Evolutionary conservation across 2,329 filamentous ascomycete species (phyloP), one percentile per base, ranked within the genome.

Genomic region (Bipolaris zeicola): DNA sequence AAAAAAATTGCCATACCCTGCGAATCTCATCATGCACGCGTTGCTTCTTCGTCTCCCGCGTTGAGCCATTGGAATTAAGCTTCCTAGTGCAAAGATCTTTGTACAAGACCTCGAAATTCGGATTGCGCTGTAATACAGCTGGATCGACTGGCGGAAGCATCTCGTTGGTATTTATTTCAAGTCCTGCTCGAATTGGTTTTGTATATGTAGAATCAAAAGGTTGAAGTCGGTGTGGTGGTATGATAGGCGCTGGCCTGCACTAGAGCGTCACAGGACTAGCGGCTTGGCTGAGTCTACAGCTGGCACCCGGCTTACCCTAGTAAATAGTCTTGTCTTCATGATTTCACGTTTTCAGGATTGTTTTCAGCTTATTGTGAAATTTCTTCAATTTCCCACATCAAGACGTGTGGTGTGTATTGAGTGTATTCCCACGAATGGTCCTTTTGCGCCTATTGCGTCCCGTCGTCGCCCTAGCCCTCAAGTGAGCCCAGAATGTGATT

Each of bases 351-450:
- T 16, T 5, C 1, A 18, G 1, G 13, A 6, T 22, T 13, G 10
- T 2, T 4, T 31, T 13, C 2, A 6, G n/a, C 3, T n/a, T 10
- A 11, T 43, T n/a, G 1, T n/a, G 3, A 11, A 16, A 8, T 38
- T n/a, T 7, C 16, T 38, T 18, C n/a, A 16, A 10, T 11, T 41
- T 13, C 24, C 7, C 0, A 20, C 3, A 33, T 24, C 14, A 3
- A 3, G 13, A 18, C 16, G 13, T 22, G 4, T n/a, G n/a, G 4
- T 5, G 37, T 20, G 49, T 60, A 49, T 65, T 77, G 73, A 1
- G 80, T 88, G 8, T 81, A 88, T 76, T 83, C 80, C 58, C 88
- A 87, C 75, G 87, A 83, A 73, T 80, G 84, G 60, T 88, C 86
- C 45, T 87, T 85, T 14, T 88, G 85, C 75, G 83, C 85, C 1